Percentiles rank a stretch among this genome's conserved stretches.
Evolutionary conservation across 2,329 filamentous ascomycete species (phyloP).

Genomic region (Monosporascus cannonballus): DNA sequence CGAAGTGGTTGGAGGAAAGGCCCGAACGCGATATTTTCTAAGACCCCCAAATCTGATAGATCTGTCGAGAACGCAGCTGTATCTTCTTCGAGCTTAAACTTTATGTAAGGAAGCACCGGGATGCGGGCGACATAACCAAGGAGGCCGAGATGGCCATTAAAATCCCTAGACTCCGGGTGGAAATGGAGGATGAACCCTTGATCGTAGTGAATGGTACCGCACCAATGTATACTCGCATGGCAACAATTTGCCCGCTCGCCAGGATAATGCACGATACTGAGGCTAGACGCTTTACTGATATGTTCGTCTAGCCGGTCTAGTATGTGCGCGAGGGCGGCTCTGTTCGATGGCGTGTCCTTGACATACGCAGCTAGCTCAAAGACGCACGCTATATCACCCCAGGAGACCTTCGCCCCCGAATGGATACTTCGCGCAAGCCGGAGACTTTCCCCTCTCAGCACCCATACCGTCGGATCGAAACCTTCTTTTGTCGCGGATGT

Average conservation of each 20-base stretch:
- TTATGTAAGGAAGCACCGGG: background rate
- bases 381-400: background rate
- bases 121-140: background rate
- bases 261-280: too few relatives aligned
- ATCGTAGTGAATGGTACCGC: background rate
- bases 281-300: background rate
- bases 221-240: background rate
- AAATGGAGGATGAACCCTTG: too few relatives aligned
- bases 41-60: background rate
- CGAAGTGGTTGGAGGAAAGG: too few relatives aligned
- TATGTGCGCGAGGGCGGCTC: background rate
- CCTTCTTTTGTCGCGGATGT: background rate
- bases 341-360: background rate
- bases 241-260: too few relatives aligned
- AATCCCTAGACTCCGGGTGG: too few relatives aligned
- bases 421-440: background rate
- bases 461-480: constrained; percentile 1
- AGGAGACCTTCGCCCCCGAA: background rate
- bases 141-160: background rate
- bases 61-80: background rate
- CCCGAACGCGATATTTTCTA: background rate
- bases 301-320: background rate
- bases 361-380: background rate
- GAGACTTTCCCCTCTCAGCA: background rate
- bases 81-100: background rate